Evolutionary conservation across 352 stramenopile genomes (phyloP).

Genomic region (Lagenidium giganteum): DNA sequence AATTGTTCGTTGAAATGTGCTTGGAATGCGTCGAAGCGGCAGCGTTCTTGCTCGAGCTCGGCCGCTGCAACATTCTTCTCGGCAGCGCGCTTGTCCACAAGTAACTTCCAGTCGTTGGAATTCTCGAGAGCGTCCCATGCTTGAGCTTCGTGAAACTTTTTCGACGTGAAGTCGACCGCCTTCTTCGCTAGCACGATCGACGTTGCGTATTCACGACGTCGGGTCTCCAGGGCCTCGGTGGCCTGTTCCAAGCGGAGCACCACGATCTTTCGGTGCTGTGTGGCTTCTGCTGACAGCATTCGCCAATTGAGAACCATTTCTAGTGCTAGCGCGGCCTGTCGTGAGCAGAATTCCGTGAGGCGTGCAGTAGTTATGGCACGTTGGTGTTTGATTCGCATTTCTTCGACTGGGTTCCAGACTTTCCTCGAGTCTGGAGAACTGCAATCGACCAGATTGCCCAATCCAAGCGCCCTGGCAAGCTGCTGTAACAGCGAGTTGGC

Average conservation of each 20-base stretch:
- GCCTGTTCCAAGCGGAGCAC: slow-evolving; percentile 14
- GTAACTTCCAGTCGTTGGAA: slow-evolving; percentile 64
- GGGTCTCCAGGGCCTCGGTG: slow-evolving; percentile 11
- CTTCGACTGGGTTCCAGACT: too few relatives aligned
- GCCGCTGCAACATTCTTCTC: slow-evolving; percentile 29
- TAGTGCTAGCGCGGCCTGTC: background rate
- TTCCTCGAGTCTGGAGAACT: too few relatives aligned
- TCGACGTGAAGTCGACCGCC: slow-evolving; percentile 51
- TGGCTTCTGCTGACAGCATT: slow-evolving; percentile 17
- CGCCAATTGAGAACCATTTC: slow-evolving; percentile 8
- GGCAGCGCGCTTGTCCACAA: slow-evolving; percentile 59
- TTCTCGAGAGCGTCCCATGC: slow-evolving; percentile 80
- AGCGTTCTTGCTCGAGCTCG: slow-evolving; percentile 30
- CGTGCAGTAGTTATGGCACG: too few relatives aligned
- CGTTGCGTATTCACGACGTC: too few relatives aligned
- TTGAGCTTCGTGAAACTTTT: slow-evolving; percentile 51
- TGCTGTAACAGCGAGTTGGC: slow-evolving; percentile 39
- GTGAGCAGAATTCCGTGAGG: too few relatives aligned
- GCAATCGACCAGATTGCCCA: too few relatives aligned
- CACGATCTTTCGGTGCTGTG: slow-evolving; percentile 12
- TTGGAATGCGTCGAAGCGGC: slow-evolving; percentile 57
- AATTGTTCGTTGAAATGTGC: slow-evolving; percentile 53
- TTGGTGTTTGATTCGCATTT: too few relatives aligned
- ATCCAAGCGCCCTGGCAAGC: slow-evolving; percentile 4
- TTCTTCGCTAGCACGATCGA: slow-evolving; percentile 22